Evolutionary conservation across 2,329 filamentous ascomycete species (phyloP).

Genomic region (Zalaria obscura): DNA sequence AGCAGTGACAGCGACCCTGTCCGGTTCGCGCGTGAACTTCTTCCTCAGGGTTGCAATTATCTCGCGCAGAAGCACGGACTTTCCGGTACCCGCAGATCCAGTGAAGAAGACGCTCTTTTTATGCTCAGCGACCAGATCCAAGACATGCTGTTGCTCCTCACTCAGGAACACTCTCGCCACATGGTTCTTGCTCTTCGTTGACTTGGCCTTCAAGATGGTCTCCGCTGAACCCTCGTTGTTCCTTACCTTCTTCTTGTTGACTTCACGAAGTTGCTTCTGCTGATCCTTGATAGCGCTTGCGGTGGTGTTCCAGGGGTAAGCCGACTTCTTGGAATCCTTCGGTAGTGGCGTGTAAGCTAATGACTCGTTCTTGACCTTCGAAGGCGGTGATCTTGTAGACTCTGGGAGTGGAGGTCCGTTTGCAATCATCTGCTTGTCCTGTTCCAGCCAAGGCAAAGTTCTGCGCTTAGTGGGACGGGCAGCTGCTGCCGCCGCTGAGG

Average conservation of each 20-base stretch:
- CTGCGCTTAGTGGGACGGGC: slow-evolving; percentile 43
- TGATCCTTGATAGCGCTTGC: slow-evolving; percentile 64
- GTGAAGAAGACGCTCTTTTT: slow-evolving; percentile 94
- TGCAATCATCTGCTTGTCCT: slow-evolving; percentile 12
- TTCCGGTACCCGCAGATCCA: slow-evolving; percentile 84
- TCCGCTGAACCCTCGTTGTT: slow-evolving; percentile 29
- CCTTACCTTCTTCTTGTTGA: slow-evolving; percentile 40
- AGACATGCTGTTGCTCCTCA: slow-evolving; percentile 71
- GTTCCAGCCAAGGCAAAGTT: slow-evolving; percentile 15
- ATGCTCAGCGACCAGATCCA: slow-evolving; percentile 67
- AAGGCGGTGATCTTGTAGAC: slow-evolving; percentile 8
- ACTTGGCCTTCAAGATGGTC: slow-evolving; percentile 32
- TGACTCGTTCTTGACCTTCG: not conserved
- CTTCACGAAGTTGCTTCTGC: slow-evolving; percentile 56
- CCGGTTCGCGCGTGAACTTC: slow-evolving; percentile 63
- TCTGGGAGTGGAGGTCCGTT: slow-evolving; percentile 6
- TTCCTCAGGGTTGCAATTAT: slow-evolving; percentile 71
- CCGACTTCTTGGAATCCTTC: slow-evolving; percentile 23
- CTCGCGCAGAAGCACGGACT: slow-evolving; percentile 86
- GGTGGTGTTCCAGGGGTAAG: slow-evolving; percentile 56
- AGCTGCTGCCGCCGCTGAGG: slow-evolving; percentile 4
- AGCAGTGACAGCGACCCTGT: slow-evolving; percentile 82
- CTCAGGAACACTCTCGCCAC: slow-evolving; percentile 57
- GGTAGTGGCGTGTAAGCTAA: slow-evolving; percentile 28
- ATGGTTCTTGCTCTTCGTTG: slow-evolving; percentile 25